These are phyloP conservation scores for Yarrowia osloensis DNA, from an alignment of 805 yeast genomes.

Conservation along the genomic window DNA sequence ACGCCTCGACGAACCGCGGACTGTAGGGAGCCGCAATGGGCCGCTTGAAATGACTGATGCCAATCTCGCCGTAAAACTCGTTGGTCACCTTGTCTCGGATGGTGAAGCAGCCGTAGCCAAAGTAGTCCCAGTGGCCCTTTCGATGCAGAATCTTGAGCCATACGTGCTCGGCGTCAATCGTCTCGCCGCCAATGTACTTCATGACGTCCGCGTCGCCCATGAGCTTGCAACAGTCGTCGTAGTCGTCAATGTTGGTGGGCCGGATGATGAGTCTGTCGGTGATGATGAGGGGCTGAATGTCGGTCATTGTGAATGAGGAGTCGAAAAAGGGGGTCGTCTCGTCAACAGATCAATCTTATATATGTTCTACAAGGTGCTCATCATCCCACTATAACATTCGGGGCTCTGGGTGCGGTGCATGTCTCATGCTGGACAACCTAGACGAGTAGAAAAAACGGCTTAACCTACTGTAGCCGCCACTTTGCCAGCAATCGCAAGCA, in stretches of 20 bases:
- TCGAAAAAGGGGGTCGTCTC: not conserved
- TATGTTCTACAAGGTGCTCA: not conserved
- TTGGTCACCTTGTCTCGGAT: slow-evolving; percentile 23
- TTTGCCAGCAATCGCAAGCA: not conserved
- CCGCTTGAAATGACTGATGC: slow-evolving; percentile 7
- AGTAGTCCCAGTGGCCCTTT: slow-evolving; percentile 27
- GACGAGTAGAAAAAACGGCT: not conserved
- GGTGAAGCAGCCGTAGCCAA: slow-evolving; percentile 22
- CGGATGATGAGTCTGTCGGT: slow-evolving; percentile 5
- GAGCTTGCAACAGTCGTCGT: slow-evolving; percentile 7
- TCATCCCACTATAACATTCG: not conserved
- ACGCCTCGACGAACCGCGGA: slow-evolving; percentile 4
- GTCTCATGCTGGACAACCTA: not conserved
- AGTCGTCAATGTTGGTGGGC: slow-evolving; percentile 6
- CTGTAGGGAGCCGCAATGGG: slow-evolving; percentile 1
- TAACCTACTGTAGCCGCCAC: not conserved
- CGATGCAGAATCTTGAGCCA: slow-evolving; percentile 18
- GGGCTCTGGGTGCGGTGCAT: not conserved
- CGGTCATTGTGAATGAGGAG: not conserved
- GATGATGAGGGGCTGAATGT: not conserved
- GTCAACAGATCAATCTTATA: too few species aligned
- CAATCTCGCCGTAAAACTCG: slow-evolving; percentile 14
- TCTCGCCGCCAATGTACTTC: slow-evolving; percentile 18
- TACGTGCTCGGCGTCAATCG: not conserved
- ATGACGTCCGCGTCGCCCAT: slow-evolving; percentile 16